phyloP scores from a whole-genome alignment of 1,139 yeast species.

The Geotrichum restrictum region DNA sequence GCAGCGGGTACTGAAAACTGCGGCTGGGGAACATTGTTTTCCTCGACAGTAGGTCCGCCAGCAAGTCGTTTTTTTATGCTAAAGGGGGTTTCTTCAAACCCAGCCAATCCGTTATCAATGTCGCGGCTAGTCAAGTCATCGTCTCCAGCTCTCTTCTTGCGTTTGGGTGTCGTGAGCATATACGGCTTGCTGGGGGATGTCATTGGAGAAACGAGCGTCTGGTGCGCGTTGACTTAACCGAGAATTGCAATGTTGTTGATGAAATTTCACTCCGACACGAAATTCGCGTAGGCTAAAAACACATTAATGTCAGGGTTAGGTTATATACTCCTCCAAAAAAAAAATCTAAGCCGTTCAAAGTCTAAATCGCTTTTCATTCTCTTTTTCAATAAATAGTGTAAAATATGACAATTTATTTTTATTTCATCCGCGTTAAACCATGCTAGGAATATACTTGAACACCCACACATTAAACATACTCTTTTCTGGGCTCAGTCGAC shows the following conservation, averaged over 20 bases:
- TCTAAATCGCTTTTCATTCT: too few relatives aligned
- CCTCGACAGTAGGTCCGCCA: background rate
- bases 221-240: too few relatives aligned
- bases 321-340: background rate
- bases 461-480: background rate
- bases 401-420: too few relatives aligned
- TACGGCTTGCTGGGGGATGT: constrained; percentile 11
- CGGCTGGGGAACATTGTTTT: too few relatives aligned
- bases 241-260: background rate
- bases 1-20: too few relatives aligned
- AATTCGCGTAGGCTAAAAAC: background rate
- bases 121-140: background rate
- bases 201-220: constrained; percentile 1
- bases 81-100: constrained; percentile 14
- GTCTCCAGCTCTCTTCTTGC: background rate
- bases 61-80: constrained; percentile 9
- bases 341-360: background rate
- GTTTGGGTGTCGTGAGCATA: constrained; percentile 8
- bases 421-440: too few relatives aligned
- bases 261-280: background rate
- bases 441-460: too few relatives aligned
- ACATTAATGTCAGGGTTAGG: background rate
- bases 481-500: constrained; percentile 8
- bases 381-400: too few relatives aligned
- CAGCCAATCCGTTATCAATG: background rate